Evolutionary conservation across 345 rosid species (phyloP), one percentile per base, ranked within the genome.

Genomic region (Trapa bicornis): DNA sequence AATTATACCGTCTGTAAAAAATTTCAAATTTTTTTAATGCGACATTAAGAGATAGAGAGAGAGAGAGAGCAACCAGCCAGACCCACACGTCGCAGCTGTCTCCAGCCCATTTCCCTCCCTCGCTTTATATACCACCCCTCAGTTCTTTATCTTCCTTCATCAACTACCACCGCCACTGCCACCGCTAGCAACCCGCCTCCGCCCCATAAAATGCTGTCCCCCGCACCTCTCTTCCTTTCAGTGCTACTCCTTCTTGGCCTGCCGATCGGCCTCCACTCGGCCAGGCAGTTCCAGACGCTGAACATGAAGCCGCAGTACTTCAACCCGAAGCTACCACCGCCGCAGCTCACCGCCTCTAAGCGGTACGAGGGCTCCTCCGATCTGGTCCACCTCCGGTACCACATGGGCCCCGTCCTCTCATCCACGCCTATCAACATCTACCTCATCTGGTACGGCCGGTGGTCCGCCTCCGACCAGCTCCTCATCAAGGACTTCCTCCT

Each of bases 391-490:
- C 95, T 94, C 74, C 89, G 91, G 0, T 94, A 94, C 87, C 99
- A 94, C 66, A 94, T 94, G 99, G 99, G 99, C 15, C 99, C 99
- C 0, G 99, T 94, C 2, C 95, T 94, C 62, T 85, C 99, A 5
- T 85, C 95, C 10, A 64, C 89, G 0, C 97, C 96, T 1, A 89
- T 94, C 61, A 94, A 88, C 78, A 80, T 94, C 69, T 86, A 91
- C 76, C 78, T 91, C 50, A 83, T 94, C 61, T 94, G 99, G 99
- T 94, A 94, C 83, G 99, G 99, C 36, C 77, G 66, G 0, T 94
- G 99, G 99, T 13, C 84, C 0, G 52, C 37, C 0, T 41, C 85
- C 13, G 95, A 91, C 10, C 87, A 94, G 39, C 76, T 80, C 57
- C 79, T 90, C 61, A 91, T 94, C 72, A 80, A 83, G 57, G 95